Base-by-base conservation (phyloP, 768 basidiomycete genomes). In the Clavulina sp. region DNA sequence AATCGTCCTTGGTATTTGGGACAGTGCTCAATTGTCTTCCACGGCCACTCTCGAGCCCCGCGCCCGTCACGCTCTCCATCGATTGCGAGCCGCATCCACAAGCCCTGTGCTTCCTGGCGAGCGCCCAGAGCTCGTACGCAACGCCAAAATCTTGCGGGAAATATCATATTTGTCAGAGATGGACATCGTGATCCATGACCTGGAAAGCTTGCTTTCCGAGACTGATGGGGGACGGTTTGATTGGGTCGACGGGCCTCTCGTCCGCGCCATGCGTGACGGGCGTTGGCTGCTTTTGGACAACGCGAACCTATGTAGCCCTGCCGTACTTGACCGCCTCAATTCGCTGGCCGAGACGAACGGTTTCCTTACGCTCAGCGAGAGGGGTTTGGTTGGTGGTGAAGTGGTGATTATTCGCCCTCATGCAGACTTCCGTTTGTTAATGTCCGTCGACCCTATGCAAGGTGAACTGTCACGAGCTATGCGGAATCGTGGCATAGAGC, bases 381-480 rank as follows among this genome's bases (percentile, higher is more conserved):
- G 86, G 48, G 95, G 95, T 0, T 76, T 80, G 31, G 77, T 89
- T 48, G 67, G 83, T 54, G 89, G 86, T 24, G 65, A 70, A 21
- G 76, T 89, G 2, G 77, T 88, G 58, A 63, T 78, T 49, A 66
- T 97, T 56, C 69, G 65, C 38, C 92, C 95, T 1, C 92, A 97
- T 62, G 78, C 82, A 2, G 71, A 81, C 57, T 99, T 99, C 68
- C 76, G 92, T 26, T 69, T 99, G 4, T 83, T 97, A 66, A 93
- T 99, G 89, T 77, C 80, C 2, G 78, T 92, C 49, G 87, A 99
- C 61, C 84, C 88, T 28, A 80, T 81, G 55, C 74, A 81, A 55
- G 95, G 95, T 41, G 95, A 99, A 65, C 69, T 97, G 7, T 97
- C 95, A 1, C 74, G 95, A 33, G 95, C 95, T 2, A 99, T 99